Evolutionary conservation across 1,284 basidiomycete genomes (phyloP).

Genomic region (Ganoderma resinaceum): DNA sequence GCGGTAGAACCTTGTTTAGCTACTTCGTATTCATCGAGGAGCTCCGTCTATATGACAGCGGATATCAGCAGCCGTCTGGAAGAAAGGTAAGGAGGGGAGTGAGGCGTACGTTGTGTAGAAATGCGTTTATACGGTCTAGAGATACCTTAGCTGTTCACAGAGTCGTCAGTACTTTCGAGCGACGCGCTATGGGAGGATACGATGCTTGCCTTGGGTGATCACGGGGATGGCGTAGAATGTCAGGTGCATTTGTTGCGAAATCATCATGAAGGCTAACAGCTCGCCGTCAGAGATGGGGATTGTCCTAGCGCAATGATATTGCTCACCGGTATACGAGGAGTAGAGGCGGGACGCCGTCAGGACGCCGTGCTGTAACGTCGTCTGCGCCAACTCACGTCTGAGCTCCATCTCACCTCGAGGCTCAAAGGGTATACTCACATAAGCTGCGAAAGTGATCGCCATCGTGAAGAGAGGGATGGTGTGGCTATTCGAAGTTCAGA

Average conservation of each 20-base stretch:
- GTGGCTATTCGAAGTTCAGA: slow-evolving; percentile 49
- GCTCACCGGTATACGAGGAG: slow-evolving; percentile 42
- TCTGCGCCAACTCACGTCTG: slow-evolving; percentile 20
- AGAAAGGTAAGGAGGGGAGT: too few species aligned
- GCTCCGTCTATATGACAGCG: slow-evolving; percentile 43
- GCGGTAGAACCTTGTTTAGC: too few species aligned
- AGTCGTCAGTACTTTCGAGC: not conserved
- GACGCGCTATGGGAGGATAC: not conserved
- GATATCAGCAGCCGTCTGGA: not conserved
- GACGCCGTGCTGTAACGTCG: not conserved
- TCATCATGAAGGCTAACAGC: slow-evolving; percentile 39
- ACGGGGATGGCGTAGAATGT: slow-evolving; percentile 38
- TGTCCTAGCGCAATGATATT: not conserved
- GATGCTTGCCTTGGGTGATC: slow-evolving; percentile 15
- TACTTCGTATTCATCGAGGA: slow-evolving; percentile 48
- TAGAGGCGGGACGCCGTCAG: slow-evolving; percentile 42
- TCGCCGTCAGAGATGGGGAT: not conserved
- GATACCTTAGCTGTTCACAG: slow-evolving; percentile 47
- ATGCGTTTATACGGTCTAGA: slow-evolving; percentile 50
- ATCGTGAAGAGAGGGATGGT: slow-evolving; percentile 70
- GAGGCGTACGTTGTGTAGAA: slow-evolving; percentile 42
- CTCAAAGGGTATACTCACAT: slow-evolving; percentile 34
- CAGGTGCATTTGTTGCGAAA: slow-evolving; percentile 39
- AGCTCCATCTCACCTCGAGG: not conserved
- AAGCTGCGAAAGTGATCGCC: slow-evolving; percentile 67